Percentiles rank a stretch among this genome's conserved stretches.
These are phyloP conservation scores for Boletus subcaerulescens DNA, from an alignment of 768 basidiomycete genomes.

Conservation along the genomic window DNA sequence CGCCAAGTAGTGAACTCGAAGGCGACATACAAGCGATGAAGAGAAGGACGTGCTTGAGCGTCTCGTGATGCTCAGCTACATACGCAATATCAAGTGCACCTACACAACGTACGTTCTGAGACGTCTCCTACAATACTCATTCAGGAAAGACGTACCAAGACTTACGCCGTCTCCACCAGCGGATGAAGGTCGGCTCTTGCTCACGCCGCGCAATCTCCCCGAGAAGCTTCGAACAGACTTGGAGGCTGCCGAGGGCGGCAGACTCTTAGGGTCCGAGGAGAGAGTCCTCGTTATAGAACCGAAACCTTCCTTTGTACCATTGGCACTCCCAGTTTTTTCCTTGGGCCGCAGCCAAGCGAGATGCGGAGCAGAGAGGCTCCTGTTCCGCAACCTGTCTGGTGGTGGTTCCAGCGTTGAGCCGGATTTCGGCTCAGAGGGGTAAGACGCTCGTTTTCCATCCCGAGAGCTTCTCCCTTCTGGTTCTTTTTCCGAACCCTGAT, in stretches of 20 bases:
- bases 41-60: slow-evolving; percentile 73
- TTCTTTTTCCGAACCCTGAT: neutral
- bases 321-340: slow-evolving; percentile 15
- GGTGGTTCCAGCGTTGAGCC: slow-evolving; percentile 11
- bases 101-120: slow-evolving; percentile 2
- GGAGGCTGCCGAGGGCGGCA: neutral
- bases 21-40: slow-evolving; percentile 48
- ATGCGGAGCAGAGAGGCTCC: slow-evolving; percentile 61
- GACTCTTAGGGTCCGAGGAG: slow-evolving; percentile 17
- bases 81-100: slow-evolving; percentile 44
- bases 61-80: slow-evolving; percentile 82
- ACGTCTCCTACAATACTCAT: neutral
- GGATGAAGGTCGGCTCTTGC: slow-evolving; percentile 20
- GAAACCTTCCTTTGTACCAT: slow-evolving; percentile 9
- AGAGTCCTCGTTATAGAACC: slow-evolving; percentile 9
- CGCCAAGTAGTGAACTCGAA: slow-evolving; percentile 35
- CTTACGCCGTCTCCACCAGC: slow-evolving; percentile 7
- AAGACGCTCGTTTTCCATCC: slow-evolving; percentile 25
- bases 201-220: slow-evolving; percentile 20
- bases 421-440: slow-evolving; percentile 5
- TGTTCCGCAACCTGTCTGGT: slow-evolving; percentile 32
- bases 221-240: slow-evolving; percentile 20
- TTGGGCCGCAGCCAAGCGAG: slow-evolving; percentile 52
- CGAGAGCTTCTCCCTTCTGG: slow-evolving; percentile 2
- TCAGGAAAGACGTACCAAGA: slow-evolving; percentile 14